Percentiles rank a stretch among this genome's conserved stretches.
phyloP scores from a whole-genome alignment of 129 eudicot genomes.

The Smallanthus sonchifolius region DNA sequence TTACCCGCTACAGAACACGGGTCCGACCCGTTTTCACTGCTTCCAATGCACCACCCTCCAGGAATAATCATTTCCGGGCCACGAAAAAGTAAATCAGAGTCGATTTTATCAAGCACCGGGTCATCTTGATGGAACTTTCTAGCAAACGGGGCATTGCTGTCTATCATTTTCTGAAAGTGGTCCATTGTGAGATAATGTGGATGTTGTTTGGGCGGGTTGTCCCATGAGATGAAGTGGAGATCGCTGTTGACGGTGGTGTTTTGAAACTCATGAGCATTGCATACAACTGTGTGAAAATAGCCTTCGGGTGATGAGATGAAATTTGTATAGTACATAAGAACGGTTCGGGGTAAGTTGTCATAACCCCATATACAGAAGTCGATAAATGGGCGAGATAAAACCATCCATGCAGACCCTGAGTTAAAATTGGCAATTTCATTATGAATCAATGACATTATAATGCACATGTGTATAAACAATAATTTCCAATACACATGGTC shows the following conservation, averaged over 20 bases:
- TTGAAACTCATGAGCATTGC: constrained; percentile 55
- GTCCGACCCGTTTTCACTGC: constrained; percentile 51
- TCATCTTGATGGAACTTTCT: constrained; percentile 57
- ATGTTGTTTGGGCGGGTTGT: constrained; percentile 74
- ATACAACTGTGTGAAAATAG: constrained; percentile 70
- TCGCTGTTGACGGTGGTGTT: constrained; percentile 60
- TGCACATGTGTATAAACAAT: neutral
- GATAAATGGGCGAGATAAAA: constrained; percentile 56
- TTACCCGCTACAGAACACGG: constrained; percentile 54
- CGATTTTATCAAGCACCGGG: constrained; percentile 58
- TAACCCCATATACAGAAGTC: constrained; percentile 72
- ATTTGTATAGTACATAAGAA: constrained; percentile 69
- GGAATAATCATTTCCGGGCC: constrained; percentile 52
- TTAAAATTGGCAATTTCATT: constrained; percentile 1
- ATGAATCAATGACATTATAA: neutral
- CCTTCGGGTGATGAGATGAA: constrained; percentile 78
- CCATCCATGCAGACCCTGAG: constrained; percentile 83
- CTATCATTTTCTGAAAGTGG: constrained; percentile 50
- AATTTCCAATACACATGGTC: neutral
- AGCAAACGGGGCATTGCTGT: constrained; percentile 69
- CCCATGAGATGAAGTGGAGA: constrained; percentile 80
- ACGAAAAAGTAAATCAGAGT: constrained; percentile 50
- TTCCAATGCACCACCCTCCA: constrained; percentile 67
- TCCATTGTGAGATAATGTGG: constrained; percentile 47
- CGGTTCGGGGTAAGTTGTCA: constrained; percentile 72